A percentile compares a stretch with the other conserved stretches of the same genome.
Evolutionary conservation across 2,329 filamentous ascomycete genomes (phyloP).

Genomic region (Drechslerella dactyloides): DNA sequence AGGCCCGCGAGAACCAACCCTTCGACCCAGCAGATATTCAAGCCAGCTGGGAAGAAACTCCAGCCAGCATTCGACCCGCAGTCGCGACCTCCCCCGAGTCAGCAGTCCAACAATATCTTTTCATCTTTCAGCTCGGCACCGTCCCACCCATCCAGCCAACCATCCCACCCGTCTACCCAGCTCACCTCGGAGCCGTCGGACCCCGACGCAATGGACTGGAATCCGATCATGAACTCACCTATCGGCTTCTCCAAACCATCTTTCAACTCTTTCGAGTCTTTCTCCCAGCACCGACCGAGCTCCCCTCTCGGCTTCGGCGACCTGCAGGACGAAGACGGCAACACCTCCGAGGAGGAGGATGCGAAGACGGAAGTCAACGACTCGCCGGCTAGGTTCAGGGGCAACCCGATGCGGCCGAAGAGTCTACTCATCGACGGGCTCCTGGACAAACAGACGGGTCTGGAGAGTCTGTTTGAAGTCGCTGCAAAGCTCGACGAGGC

Average conservation of each 20-base stretch:
- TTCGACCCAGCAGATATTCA: conserved; percentile 1
- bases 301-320: conserved; percentile 28
- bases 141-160: background rate
- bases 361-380: conserved; percentile 40
- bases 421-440: conserved; percentile 38
- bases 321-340: conserved; percentile 2
- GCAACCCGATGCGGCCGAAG: conserved; percentile 20
- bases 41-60: background rate
- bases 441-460: conserved; percentile 31
- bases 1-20: background rate
- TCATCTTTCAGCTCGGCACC: conserved; percentile 1
- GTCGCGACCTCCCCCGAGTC: background rate
- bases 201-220: conserved; percentile 48
- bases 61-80: conserved; percentile 6
- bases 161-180: conserved; percentile 5
- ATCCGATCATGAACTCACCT: conserved; percentile 20
- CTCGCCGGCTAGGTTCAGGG: conserved; percentile 30
- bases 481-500: conserved; percentile 39
- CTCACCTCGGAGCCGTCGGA: conserved; percentile 22
- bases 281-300: conserved; percentile 31
- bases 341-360: conserved; percentile 29
- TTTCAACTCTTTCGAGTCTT: conserved; percentile 22
- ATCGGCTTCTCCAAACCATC: conserved; percentile 10
- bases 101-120: conserved; percentile 6
- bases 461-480: conserved; percentile 44